Base-by-base conservation (phyloP, 805 yeast genomes). In the Ogataea angusta region DNA sequence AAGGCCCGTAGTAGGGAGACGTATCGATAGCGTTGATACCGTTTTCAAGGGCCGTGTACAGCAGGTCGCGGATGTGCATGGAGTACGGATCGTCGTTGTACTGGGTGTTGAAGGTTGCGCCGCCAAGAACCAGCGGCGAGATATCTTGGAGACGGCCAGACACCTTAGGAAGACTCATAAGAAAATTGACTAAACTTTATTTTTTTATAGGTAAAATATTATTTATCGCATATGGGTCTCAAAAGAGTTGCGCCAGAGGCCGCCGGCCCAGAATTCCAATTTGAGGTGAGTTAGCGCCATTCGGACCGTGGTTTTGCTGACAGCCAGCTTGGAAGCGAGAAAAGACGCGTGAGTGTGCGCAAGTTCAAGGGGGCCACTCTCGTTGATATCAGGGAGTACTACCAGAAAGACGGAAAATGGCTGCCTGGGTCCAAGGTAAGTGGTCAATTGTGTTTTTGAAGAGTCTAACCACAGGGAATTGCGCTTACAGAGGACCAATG, bases 1-100 rank as follows among this genome's bases (percentile, higher is more conserved):
- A 85, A 0, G 87, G 87, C 0, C 97, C 97, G 58, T 90, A 90
- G 64, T 86, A 89, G 3, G 97, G 96, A 0, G 96, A 85, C 0
- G 97, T 88, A 57, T 90, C 97, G 26, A 90, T 69, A 2, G 95
- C 93, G 33, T 71, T 73, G 45, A 87, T 67, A 0, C 96, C 96
- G 18, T 69, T 56, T 15, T 67, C 63, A 52, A 90, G 81, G 0
- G 90, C 93, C 10, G 60, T 53, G 34, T 66, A 57, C 15, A 90
- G 50, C 36, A 90, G 73, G 0, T 75, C 78, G 9, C 63, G 67
- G 9, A 80, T 70, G 1, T 87, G 83, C 30, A 86, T 50, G 0
- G 65, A 53, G 25, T 69, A 67, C 1, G 95, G 95, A 52, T 85
- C 74, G 9, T 70, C 77, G 46, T 83, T 76, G 68, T 87, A 90